Conservation (phyloP, 768 basidiomycete species). For the Mycena haematopus region DNA sequence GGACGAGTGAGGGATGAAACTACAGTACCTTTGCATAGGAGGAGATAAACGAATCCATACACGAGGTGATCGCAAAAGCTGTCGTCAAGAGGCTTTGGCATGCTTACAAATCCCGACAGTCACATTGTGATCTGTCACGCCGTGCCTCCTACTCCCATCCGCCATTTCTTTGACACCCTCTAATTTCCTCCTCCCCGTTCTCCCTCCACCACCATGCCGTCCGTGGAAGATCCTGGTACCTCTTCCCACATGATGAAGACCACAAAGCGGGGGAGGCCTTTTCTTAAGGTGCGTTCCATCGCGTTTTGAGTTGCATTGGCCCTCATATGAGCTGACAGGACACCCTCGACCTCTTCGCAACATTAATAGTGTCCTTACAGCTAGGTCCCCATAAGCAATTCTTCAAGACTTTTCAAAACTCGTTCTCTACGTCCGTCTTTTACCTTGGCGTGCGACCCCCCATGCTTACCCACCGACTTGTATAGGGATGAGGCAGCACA, state of each 20-base stretch:
- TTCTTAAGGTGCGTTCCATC: slow-evolving; percentile 72
- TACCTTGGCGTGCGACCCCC: slow-evolving; percentile 16
- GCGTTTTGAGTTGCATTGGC: slow-evolving; percentile 22
- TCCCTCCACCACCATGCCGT: slow-evolving; percentile 46
- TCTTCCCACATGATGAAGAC: slow-evolving; percentile 99
- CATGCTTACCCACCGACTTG: slow-evolving; percentile 25
- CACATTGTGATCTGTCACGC: background rate
- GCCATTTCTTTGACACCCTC: slow-evolving; percentile 37
- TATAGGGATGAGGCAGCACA: slow-evolving; percentile 92
- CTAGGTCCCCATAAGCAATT: slow-evolving; percentile 92
- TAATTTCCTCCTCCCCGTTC: slow-evolving; percentile 37
- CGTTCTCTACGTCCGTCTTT: slow-evolving; percentile 87
- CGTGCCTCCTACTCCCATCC: slow-evolving; percentile 9
- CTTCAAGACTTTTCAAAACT: slow-evolving; percentile 93
- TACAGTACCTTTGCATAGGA: background rate
- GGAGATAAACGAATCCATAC: background rate
- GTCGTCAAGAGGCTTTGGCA: background rate
- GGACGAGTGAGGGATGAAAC: background rate
- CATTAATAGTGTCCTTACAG: slow-evolving; percentile 91
- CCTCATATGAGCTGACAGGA: slow-evolving; percentile 63
- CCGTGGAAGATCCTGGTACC: slow-evolving; percentile 58
- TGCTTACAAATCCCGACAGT: background rate
- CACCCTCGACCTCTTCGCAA: slow-evolving; percentile 97
- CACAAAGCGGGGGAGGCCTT: slow-evolving; percentile 93
- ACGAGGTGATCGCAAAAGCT: background rate